These are phyloP conservation scores for Torrubiella hemipterigena DNA, from an alignment of 2,329 filamentous ascomycete genomes.

Conservation along the genomic window DNA sequence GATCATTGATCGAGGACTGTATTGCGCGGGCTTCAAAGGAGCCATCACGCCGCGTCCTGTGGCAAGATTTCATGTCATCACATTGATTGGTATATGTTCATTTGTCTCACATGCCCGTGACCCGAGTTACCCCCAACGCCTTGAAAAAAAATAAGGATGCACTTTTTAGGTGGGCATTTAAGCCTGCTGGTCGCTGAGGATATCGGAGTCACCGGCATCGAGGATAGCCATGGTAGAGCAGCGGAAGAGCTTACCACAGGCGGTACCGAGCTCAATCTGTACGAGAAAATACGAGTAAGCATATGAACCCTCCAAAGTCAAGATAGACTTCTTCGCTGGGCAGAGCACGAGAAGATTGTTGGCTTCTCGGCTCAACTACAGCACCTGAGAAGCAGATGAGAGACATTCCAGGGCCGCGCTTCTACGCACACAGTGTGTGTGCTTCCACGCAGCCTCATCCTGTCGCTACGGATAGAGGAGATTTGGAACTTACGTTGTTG, in stretches of 20 bases:
- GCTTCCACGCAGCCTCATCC: too few relatives aligned
- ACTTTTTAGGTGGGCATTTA: constrained; percentile 25
- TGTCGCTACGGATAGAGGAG: constrained; percentile 10
- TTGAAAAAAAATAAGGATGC: constrained; percentile 15
- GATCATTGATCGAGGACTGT: background rate
- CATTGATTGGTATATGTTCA: constrained; percentile 26
- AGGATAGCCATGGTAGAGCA: constrained; percentile 96
- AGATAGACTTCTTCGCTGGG: constrained; percentile 84
- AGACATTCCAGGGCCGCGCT: constrained; percentile 6
- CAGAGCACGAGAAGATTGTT: constrained; percentile 30
- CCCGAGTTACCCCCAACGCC: constrained; percentile 33
- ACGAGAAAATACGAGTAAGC: constrained; percentile 40
- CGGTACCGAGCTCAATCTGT: constrained; percentile 96
- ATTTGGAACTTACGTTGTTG: constrained; percentile 78
- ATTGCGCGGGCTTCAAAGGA: too few relatives aligned
- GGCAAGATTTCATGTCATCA: constrained; percentile 17
- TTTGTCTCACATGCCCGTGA: constrained; percentile 18
- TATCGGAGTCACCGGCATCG: constrained; percentile 97
- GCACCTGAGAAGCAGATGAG: constrained; percentile 1
- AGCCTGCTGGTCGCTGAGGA: constrained; percentile 66
- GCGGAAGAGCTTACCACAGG: constrained; percentile 97
- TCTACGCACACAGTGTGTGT: too few relatives aligned
- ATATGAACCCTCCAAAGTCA: constrained; percentile 79
- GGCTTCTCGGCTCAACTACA: constrained; percentile 7
- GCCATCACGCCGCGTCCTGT: too few relatives aligned